These are phyloP conservation scores for Paradendryphiella salina DNA, from an alignment of 2,329 filamentous ascomycete species.

Conservation along the genomic window DNA sequence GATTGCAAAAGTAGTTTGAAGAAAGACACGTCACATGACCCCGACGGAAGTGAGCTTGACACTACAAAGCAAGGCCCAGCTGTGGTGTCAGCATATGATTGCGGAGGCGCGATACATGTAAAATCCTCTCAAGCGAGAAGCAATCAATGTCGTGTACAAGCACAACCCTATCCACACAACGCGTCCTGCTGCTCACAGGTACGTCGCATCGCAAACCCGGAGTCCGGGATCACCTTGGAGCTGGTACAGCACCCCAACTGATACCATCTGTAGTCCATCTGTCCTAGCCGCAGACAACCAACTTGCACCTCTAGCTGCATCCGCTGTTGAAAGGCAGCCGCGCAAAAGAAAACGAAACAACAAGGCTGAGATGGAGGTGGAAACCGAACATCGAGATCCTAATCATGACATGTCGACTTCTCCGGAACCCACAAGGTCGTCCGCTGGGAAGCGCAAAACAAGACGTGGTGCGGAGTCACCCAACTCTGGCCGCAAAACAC, in stretches of 20 bases:
- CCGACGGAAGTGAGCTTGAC: conserved; percentile 9
- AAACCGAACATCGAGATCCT: conserved; percentile 15
- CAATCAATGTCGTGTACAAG: conserved; percentile 44
- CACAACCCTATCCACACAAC: conserved; percentile 41
- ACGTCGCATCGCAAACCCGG: background rate
- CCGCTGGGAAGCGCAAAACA: conserved; percentile 29
- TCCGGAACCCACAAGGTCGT: conserved; percentile 20
- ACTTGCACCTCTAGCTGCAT: conserved; percentile 2
- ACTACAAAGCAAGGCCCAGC: conserved; percentile 4
- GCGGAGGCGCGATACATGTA: conserved; percentile 41
- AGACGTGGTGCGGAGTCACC: conserved; percentile 7
- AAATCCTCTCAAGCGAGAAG: conserved; percentile 43
- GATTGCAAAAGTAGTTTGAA: conserved; percentile 32
- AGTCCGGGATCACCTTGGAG: background rate
- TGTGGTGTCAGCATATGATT: conserved; percentile 35
- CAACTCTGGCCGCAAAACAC: conserved; percentile 6
- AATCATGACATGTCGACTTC: conserved; percentile 30
- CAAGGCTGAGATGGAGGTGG: conserved; percentile 19
- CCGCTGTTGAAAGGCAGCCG: conserved; percentile 13
- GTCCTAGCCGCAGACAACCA: conserved; percentile 5
- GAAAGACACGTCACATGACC: conserved; percentile 22
- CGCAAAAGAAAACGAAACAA: conserved; percentile 27
- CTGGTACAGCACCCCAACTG: background rate
- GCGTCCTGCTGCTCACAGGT: conserved; percentile 20
- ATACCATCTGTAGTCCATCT: conserved; percentile 8